A percentile compares a stretch with the other conserved stretches of the same genome.
These are phyloP conservation scores for Umbelopsis sp. DNA, from an alignment of 371 early-diverging fungal genomes.

Conservation along the genomic window DNA sequence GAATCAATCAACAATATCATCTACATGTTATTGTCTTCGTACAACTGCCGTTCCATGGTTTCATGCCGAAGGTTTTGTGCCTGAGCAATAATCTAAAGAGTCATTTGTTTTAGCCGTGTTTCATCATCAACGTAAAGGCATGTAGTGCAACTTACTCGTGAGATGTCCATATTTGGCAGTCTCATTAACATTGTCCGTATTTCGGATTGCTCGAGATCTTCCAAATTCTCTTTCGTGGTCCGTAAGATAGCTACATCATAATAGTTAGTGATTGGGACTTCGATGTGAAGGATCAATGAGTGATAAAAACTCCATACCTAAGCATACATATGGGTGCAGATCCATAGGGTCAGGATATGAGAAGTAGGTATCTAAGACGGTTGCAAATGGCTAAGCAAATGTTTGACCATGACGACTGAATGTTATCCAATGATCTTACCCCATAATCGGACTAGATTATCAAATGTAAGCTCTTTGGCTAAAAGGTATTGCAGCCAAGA, in stretches of 20 bases:
- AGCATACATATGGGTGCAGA: conserved; percentile 79
- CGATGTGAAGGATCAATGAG: neutral
- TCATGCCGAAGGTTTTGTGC: conserved; percentile 69
- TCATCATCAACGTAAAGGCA: neutral
- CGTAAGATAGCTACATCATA: conserved; percentile 59
- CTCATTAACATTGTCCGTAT: conserved; percentile 83
- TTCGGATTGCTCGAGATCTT: conserved; percentile 91
- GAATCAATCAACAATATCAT: too few species aligned
- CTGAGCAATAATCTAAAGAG: conserved; percentile 58
- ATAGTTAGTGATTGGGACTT: neutral
- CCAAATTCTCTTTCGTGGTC: conserved; percentile 75
- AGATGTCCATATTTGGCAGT: conserved; percentile 78
- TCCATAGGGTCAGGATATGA: conserved; percentile 70
- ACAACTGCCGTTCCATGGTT: conserved; percentile 59
- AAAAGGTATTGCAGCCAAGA: conserved; percentile 85
- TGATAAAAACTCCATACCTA: conserved; percentile 44
- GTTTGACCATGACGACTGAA: neutral
- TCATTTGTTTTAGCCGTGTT: neutral
- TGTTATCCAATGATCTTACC: conserved; percentile 42
- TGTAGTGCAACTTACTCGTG: conserved; percentile 48
- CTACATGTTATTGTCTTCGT: conserved; percentile 30
- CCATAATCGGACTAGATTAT: conserved; percentile 81
- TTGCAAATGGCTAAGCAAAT: neutral
- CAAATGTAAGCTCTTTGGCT: conserved; percentile 81
- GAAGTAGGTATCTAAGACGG: conserved; percentile 72